A percentile compares a stretch with the other conserved stretches of the same genome.
Conservation (phyloP, 768 basidiomycete species). For the Trametes cubensis region DNA sequence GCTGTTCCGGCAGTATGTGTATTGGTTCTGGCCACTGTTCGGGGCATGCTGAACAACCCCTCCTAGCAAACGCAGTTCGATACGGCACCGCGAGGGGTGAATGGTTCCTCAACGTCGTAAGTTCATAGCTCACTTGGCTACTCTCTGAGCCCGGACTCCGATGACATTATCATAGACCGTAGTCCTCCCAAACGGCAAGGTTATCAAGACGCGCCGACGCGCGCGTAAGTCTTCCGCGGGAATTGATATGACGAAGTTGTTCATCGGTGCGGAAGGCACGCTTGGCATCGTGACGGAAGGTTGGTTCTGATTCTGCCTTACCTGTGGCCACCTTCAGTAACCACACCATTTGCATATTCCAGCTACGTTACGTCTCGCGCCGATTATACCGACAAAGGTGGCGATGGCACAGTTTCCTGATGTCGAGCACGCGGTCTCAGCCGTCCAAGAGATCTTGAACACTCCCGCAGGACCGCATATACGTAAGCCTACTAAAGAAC, state of each 20-base stretch:
- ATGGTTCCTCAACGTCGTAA: conserved; percentile 82
- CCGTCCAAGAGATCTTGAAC: conserved; percentile 77
- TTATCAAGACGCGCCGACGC: conserved; percentile 82
- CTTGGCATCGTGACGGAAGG: conserved; percentile 90
- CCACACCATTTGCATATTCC: too few species aligned
- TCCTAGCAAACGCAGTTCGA: conserved; percentile 64
- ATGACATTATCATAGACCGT: conserved; percentile 56
- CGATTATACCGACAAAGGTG: conserved; percentile 79
- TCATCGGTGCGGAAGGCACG: conserved; percentile 90
- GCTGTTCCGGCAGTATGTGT: conserved; percentile 78
- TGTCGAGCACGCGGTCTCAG: conserved; percentile 74
- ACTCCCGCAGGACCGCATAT: conserved; percentile 67
- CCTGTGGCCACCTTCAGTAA: too few species aligned
- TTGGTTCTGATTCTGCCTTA: conserved; percentile 24
- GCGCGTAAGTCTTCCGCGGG: conserved; percentile 87
- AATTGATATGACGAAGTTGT: conserved; percentile 84
- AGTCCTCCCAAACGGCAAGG: conserved; percentile 81
- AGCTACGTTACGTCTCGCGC: conserved; percentile 85
- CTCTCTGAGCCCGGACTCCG: background rate
- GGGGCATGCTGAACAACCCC: background rate
- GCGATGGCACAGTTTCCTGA: conserved; percentile 87
- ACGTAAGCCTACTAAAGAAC: conserved; percentile 44
- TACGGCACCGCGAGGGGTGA: conserved; percentile 89
- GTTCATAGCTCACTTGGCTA: conserved; percentile 29
- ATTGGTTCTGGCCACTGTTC: background rate